These are phyloP conservation scores for sunflower (Helianthus annuus) DNA, from an alignment of 129 eudicot genomes.

Conservation along the genomic window HanXRQr2.0-SUNRISE NC_035448.2:11416725-11417224, in stretches of 20 bases:
- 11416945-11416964: neutral
- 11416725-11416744: neutral
- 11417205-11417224: neutral
- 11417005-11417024: neutral
- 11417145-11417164: no score
- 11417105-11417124: neutral
- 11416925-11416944: neutral
- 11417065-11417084: neutral
- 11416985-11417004: neutral
- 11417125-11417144: neutral
- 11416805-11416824: no score
- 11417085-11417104: neutral
- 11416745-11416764: neutral
- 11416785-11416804: no score
- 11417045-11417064: neutral
- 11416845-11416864: neutral
- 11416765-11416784: neutral
- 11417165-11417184: neutral
- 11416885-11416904: neutral
- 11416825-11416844: no score
- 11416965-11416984: neutral
- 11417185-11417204: neutral
- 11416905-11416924: neutral
- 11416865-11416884: neutral
- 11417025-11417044: neutral